Evolutionary conservation across 2,329 filamentous ascomycete genomes (phyloP).

Genomic region (Tolypocladium amazonense): DNA sequence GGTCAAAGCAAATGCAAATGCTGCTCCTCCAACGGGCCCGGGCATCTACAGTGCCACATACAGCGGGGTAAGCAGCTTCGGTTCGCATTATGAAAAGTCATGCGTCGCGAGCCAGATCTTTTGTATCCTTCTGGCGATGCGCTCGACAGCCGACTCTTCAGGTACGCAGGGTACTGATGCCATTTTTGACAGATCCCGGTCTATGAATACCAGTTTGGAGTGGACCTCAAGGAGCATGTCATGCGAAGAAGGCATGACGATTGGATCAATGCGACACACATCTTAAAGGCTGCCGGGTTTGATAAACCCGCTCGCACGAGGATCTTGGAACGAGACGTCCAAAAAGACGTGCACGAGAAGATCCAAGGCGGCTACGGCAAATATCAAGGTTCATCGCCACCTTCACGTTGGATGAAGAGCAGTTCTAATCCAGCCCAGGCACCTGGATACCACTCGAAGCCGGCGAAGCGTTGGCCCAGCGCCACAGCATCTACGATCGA

Average conservation of each 20-base stretch:
- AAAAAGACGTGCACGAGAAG: constrained; percentile 94
- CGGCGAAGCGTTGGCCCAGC: constrained; percentile 70
- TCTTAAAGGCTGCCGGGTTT: constrained; percentile 91
- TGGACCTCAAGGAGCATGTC: constrained; percentile 73
- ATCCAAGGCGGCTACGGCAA: constrained; percentile 97
- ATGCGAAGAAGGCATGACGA: constrained; percentile 91
- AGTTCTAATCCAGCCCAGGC: constrained; percentile 36
- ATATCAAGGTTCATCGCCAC: constrained; percentile 62
- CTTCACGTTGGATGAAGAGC: neutral
- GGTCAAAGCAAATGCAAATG: constrained; percentile 30
- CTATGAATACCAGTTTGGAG: constrained; percentile 81
- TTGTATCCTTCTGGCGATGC: neutral
- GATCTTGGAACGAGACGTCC: constrained; percentile 92
- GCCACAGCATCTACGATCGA: constrained; percentile 78
- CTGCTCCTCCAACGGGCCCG: constrained; percentile 17
- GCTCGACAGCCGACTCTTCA: neutral
- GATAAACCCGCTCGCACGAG: constrained; percentile 93
- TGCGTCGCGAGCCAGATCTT: neutral
- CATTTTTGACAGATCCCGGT: constrained; percentile 63
- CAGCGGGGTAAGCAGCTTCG: constrained; percentile 47
- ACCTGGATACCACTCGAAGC: constrained; percentile 90
- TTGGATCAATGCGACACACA: constrained; percentile 99
- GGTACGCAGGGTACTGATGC: neutral
- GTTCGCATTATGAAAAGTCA: neutral
- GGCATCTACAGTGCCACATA: constrained; percentile 60